phyloP scores from a whole-genome alignment of 2,329 filamentous ascomycete genomes.

The Akanthomyces muscarius region DNA sequence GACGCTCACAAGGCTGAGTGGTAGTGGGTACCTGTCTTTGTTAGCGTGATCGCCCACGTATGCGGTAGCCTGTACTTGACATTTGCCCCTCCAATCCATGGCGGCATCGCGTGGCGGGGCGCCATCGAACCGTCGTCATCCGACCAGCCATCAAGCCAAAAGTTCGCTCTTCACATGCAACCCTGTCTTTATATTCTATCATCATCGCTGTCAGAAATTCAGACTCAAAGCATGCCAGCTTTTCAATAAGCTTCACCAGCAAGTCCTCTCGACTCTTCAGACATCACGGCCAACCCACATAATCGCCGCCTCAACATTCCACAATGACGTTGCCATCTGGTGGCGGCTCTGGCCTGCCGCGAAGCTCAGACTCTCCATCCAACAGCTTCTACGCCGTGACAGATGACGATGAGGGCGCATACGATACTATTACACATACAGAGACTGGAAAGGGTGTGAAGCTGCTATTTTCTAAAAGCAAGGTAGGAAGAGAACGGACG shows the following conservation, averaged over 20 bases:
- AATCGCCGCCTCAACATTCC: background rate
- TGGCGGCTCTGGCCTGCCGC: constrained; percentile 5
- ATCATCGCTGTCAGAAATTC: background rate
- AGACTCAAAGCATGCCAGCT: background rate
- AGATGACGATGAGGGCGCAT: constrained; percentile 92
- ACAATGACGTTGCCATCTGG: constrained; percentile 1
- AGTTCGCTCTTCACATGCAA: background rate
- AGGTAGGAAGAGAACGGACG: constrained; percentile 62
- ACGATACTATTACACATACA: constrained; percentile 85
- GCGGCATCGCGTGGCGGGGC: constrained; percentile 12
- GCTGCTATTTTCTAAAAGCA: constrained; percentile 93
- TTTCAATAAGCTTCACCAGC: background rate
- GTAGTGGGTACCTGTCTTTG: background rate
- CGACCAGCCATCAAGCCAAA: constrained; percentile 3
- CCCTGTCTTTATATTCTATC: background rate
- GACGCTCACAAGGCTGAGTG: constrained; percentile 15
- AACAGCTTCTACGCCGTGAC: constrained; percentile 93
- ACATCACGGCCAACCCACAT: background rate
- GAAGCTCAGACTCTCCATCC: constrained; percentile 57
- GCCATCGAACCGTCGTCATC: constrained; percentile 10
- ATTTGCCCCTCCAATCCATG: constrained; percentile 3
- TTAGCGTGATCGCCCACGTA: background rate
- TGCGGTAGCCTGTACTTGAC: background rate
- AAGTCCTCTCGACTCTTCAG: background rate
- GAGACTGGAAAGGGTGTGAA: constrained; percentile 81